Conservation (phyloP, 1,139 yeast species). For the Hyphopichia wangnamkhiaoensis region DNA sequence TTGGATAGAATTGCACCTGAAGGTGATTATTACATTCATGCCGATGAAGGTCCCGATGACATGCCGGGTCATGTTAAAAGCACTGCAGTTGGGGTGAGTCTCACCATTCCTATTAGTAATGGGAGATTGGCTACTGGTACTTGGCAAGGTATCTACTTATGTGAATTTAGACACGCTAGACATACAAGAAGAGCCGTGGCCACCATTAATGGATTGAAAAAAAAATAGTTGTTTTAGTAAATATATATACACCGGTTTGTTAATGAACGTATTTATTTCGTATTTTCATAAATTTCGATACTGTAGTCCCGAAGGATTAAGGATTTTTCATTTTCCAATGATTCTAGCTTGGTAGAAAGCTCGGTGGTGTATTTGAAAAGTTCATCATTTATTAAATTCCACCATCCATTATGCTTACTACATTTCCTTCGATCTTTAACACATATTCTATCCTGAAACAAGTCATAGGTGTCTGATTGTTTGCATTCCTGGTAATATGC, state of each 20-base stretch:
- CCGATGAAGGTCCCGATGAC: conserved; percentile 79
- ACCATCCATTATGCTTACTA: conserved; percentile 68
- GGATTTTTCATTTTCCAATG: conserved; percentile 24
- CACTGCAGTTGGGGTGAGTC: conserved; percentile 62
- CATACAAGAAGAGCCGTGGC: conserved; percentile 71
- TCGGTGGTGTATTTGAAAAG: conserved; percentile 32
- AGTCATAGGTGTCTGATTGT: conserved; percentile 14
- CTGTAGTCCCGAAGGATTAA: conserved; percentile 34
- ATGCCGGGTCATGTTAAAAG: conserved; percentile 82
- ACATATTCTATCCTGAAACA: conserved; percentile 42
- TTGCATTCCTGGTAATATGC: conserved; percentile 9
- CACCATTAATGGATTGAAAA: conserved; percentile 65
- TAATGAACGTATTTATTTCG: not conserved
- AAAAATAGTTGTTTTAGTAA: conserved; percentile 6
- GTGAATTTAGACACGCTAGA: conserved; percentile 67
- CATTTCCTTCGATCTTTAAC: conserved; percentile 68
- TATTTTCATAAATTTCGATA: conserved; percentile 32
- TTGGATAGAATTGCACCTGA: conserved; percentile 72
- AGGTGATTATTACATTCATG: conserved; percentile 61
- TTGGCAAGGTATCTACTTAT: conserved; percentile 81
- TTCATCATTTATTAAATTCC: conserved; percentile 50
- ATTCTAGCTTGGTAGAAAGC: conserved; percentile 20
- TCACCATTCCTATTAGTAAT: conserved; percentile 67
- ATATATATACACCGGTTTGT: not conserved
- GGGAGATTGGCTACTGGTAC: conserved; percentile 74